Evolutionary conservation across 2,329 filamentous ascomycete genomes (phyloP).

Genomic region (Fusarium sp.): DNA sequence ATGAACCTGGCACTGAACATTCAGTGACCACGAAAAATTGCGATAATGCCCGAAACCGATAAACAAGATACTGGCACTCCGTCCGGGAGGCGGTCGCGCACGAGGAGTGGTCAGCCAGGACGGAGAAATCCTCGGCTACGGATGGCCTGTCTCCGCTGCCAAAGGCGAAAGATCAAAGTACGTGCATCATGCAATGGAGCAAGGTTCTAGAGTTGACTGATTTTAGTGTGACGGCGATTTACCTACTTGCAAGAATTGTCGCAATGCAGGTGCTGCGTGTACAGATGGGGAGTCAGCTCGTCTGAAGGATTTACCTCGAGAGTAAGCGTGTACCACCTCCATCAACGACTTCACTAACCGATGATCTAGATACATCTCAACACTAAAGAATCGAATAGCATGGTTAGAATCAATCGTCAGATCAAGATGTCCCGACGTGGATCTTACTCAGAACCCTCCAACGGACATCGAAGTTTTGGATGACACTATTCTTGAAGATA

Average conservation of each 20-base stretch:
- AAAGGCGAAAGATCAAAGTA: slow-evolving; percentile 62
- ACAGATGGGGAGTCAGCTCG: slow-evolving; percentile 57
- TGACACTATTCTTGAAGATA: slow-evolving; percentile 12
- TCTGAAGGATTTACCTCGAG: slow-evolving; percentile 55
- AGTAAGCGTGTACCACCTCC: slow-evolving; percentile 48
- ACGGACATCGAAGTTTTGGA: slow-evolving; percentile 26
- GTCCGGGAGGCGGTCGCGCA: slow-evolving; percentile 1
- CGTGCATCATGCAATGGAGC: not conserved
- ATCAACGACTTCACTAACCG: not conserved
- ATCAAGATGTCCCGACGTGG: slow-evolving; percentile 55
- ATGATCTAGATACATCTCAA: slow-evolving; percentile 46
- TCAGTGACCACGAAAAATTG: not conserved
- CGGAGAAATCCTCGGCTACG: slow-evolving; percentile 45
- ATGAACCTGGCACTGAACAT: not conserved
- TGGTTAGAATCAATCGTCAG: slow-evolving; percentile 60
- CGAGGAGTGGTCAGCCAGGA: slow-evolving; percentile 30
- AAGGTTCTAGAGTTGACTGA: not conserved
- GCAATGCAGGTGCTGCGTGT: slow-evolving; percentile 55
- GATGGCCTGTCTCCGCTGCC: slow-evolving; percentile 54
- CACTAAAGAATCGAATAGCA: slow-evolving; percentile 54
- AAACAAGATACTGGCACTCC: not conserved
- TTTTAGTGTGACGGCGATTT: slow-evolving; percentile 57
- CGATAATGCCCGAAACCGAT: slow-evolving; percentile 27
- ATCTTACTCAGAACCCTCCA: slow-evolving; percentile 47
- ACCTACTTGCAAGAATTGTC: slow-evolving; percentile 57